Percentiles rank a stretch among this genome's conserved stretches.
Evolutionary conservation across 2,329 filamentous ascomycete genomes (phyloP).

Genomic region (Talaromyces sp.): DNA sequence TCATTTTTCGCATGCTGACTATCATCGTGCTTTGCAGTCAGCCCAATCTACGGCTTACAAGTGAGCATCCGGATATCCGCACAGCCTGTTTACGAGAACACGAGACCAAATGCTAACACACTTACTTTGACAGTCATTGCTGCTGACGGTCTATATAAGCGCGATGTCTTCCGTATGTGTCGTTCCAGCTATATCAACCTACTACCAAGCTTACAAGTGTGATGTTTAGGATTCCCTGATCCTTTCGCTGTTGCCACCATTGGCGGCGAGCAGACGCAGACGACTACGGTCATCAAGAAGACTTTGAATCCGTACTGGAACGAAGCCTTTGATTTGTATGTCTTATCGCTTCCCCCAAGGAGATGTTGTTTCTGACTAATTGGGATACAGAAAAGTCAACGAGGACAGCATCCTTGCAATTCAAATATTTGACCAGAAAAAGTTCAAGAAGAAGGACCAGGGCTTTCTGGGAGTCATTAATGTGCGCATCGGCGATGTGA

Average conservation of each 20-base stretch:
- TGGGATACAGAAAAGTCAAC: conserved; percentile 66
- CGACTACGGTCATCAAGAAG: conserved; percentile 95
- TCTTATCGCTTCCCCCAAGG: not conserved
- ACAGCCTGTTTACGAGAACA: not conserved
- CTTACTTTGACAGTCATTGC: conserved; percentile 72
- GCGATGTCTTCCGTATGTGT: conserved; percentile 94
- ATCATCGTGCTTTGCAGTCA: conserved; percentile 51
- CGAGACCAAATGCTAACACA: conserved; percentile 5
- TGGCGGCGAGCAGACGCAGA: conserved; percentile 96
- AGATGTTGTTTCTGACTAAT: not conserved
- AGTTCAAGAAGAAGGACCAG: conserved; percentile 99
- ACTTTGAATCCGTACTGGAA: conserved; percentile 99
- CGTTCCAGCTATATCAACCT: conserved; percentile 1
- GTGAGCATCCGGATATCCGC: conserved; percentile 50
- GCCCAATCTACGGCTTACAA: conserved; percentile 89
- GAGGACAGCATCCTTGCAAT: conserved; percentile 97
- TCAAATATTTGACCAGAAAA: conserved; percentile 99
- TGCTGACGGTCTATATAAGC: conserved; percentile 96
- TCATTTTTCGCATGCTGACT: conserved; percentile 22
- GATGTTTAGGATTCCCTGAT: conserved; percentile 78
- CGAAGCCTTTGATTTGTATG: conserved; percentile 96
- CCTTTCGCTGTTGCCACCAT: conserved; percentile 96
- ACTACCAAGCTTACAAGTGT: not conserved
- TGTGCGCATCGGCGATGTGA: conserved; percentile 88
- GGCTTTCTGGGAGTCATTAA: conserved; percentile 98